A percentile compares a stretch with the other conserved stretches of the same genome.
Conservation (phyloP, 306 rosid species). For the Fragaria iinumae region DNA sequence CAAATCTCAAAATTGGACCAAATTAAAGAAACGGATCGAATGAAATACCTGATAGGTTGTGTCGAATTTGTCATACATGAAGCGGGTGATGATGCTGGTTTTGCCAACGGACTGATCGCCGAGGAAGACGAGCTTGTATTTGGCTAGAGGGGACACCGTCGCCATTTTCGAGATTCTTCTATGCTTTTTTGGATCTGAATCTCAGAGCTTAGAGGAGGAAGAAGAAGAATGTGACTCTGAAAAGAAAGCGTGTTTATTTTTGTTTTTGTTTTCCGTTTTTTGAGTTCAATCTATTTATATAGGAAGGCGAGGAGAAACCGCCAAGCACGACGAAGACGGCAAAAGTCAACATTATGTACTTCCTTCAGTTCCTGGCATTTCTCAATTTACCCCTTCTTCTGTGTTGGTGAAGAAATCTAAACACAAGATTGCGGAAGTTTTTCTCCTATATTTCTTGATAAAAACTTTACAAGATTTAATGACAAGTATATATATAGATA, state of each 20-base stretch:
- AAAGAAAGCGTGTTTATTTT: background rate
- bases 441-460: too few species aligned
- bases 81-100: constrained; percentile 95
- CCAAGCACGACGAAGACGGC: constrained; percentile 49
- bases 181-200: constrained; percentile 42
- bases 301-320: constrained; percentile 46
- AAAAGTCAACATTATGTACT: constrained; percentile 1
- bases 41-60: constrained; percentile 76
- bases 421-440: too few species aligned
- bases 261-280: constrained; percentile 7
- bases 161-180: constrained; percentile 45
- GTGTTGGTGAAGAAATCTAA: too few species aligned
- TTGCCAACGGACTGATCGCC: constrained; percentile 95
- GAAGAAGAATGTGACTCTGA: constrained; percentile 4
- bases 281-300: constrained; percentile 34
- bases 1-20: background rate
- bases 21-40: background rate
- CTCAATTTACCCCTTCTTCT: constrained; percentile 1
- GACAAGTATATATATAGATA: too few species aligned
- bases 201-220: constrained; percentile 19
- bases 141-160: constrained; percentile 93
- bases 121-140: constrained; percentile 81
- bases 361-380: background rate
- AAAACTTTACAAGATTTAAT: too few species aligned
- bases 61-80: constrained; percentile 96